These are phyloP conservation scores for Entomortierella beljakovae DNA, from an alignment of 192 early-diverging fungal species.

Conservation along the genomic window DNA sequence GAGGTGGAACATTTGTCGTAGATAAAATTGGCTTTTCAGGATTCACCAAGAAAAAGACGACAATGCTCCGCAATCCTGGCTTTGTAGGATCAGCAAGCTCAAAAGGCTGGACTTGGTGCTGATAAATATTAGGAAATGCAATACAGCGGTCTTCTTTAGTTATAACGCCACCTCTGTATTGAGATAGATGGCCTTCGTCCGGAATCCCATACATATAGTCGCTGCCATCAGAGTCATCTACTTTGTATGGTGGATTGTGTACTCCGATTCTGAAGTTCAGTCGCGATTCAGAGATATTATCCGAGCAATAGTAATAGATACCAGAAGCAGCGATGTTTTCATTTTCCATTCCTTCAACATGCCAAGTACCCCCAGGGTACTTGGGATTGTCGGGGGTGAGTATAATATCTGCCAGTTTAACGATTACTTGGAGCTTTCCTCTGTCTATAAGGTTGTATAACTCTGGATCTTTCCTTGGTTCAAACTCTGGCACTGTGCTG, in stretches of 20 bases:
- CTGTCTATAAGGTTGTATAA: conserved; percentile 38
- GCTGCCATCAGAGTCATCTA: conserved; percentile 28
- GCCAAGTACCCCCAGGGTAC: conserved; percentile 70
- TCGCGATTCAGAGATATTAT: conserved; percentile 72
- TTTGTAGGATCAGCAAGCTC: conserved; percentile 57
- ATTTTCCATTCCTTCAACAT: conserved; percentile 77
- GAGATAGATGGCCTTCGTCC: conserved; percentile 38
- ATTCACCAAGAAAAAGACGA: conserved; percentile 79
- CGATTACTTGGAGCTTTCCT: conserved; percentile 63
- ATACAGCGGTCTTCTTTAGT: conserved; percentile 69
- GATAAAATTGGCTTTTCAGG: conserved; percentile 65
- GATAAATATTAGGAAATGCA: conserved; percentile 79
- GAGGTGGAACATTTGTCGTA: conserved; percentile 71
- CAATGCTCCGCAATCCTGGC: conserved; percentile 74
- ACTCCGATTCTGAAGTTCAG: conserved; percentile 66
- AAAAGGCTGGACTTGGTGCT: conserved; percentile 76
- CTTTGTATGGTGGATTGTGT: conserved; percentile 35
- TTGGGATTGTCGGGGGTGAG: conserved; percentile 73
- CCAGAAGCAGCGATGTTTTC: conserved; percentile 81
- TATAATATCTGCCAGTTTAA: conserved; percentile 77
- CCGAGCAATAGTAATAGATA: conserved; percentile 76
- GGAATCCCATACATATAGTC: conserved; percentile 53
- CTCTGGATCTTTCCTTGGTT: conserved; percentile 15
- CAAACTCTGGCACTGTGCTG: conserved; percentile 30
- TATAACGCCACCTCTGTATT: conserved; percentile 59